Conservation (phyloP, 495 filamentous ascomycete genomes). For the Penicillium mononematosum region DNA sequence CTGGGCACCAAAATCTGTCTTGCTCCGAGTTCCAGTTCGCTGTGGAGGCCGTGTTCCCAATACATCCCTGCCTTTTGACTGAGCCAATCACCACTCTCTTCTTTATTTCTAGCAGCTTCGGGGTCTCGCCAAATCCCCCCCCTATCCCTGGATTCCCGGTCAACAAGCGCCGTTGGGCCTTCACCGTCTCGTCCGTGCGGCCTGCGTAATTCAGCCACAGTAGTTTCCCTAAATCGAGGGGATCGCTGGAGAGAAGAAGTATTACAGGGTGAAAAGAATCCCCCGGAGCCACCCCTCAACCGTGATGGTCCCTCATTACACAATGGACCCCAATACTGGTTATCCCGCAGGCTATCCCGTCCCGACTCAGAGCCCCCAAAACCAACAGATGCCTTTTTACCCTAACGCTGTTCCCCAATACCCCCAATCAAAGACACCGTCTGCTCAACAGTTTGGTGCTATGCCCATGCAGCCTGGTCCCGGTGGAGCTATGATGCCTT, state of each 20-base stretch:
- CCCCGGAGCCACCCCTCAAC: constrained; percentile 14
- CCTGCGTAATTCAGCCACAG: constrained; percentile 23
- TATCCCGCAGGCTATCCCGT: constrained; percentile 44
- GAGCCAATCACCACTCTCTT: constrained; percentile 26
- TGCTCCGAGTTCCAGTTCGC: constrained; percentile 21
- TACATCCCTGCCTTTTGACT: constrained; percentile 18
- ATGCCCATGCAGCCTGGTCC: constrained; percentile 43
- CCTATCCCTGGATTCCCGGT: constrained; percentile 32
- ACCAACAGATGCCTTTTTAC: constrained; percentile 42
- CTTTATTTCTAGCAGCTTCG: constrained; percentile 4
- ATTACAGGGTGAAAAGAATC: constrained; percentile 19
- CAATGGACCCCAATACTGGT: constrained; percentile 47
- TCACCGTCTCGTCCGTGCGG: constrained; percentile 26
- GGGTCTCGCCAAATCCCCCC: constrained; percentile 6
- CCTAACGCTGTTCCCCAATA: constrained; percentile 41
- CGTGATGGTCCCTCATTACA: constrained; percentile 26
- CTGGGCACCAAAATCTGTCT: constrained; percentile 36
- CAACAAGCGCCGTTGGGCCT: constrained; percentile 1
- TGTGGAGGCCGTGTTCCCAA: constrained; percentile 19
- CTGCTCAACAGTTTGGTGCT: constrained; percentile 34
- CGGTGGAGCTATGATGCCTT: constrained; percentile 47
- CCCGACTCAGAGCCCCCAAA: constrained; percentile 39
- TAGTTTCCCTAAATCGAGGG: constrained; percentile 13
- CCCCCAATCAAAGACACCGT: constrained; percentile 37
- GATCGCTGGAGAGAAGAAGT: constrained; percentile 11